A percentile compares a stretch with the other conserved stretches of the same genome.
Evolutionary conservation across 73 alveolate genomes (phyloP).

Genomic region (Stentor coeruleus): DNA sequence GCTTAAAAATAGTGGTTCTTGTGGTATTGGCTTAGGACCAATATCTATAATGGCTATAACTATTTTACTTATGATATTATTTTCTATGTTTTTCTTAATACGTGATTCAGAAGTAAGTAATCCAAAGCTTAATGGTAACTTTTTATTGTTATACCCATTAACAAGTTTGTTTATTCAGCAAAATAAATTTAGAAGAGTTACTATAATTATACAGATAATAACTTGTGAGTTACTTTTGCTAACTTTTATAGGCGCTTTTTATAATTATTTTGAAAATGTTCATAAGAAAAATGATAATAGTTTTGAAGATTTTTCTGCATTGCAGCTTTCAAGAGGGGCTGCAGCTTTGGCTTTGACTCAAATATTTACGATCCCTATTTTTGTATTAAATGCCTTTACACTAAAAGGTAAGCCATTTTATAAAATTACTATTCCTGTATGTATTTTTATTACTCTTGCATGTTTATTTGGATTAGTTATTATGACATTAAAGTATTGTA

Average conservation of each 20-base stretch:
- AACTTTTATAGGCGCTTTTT: neutral
- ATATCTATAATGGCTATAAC: neutral
- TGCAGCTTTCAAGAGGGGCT: neutral
- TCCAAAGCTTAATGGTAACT: neutral
- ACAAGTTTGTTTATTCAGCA: neutral
- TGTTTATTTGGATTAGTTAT: neutral
- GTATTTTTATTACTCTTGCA: neutral
- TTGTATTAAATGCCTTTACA: too few relatives aligned
- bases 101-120: neutral
- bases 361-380: too few relatives aligned
- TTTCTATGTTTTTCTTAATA: neutral
- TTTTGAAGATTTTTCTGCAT: neutral
- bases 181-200: neutral
- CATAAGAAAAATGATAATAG: neutral
- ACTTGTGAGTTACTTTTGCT: neutral
- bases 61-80: too few relatives aligned
- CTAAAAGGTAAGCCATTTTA: too few relatives aligned
- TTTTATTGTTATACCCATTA: neutral
- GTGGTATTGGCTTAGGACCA: neutral
- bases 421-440: too few relatives aligned
- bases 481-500: neutral
- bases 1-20: too few relatives aligned
- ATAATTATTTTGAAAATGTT: neutral
- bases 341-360: too few relatives aligned
- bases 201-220: neutral